phyloP scores from a whole-genome alignment of 2,329 filamentous ascomycete species.

The Blumeriella jaapii region DNA sequence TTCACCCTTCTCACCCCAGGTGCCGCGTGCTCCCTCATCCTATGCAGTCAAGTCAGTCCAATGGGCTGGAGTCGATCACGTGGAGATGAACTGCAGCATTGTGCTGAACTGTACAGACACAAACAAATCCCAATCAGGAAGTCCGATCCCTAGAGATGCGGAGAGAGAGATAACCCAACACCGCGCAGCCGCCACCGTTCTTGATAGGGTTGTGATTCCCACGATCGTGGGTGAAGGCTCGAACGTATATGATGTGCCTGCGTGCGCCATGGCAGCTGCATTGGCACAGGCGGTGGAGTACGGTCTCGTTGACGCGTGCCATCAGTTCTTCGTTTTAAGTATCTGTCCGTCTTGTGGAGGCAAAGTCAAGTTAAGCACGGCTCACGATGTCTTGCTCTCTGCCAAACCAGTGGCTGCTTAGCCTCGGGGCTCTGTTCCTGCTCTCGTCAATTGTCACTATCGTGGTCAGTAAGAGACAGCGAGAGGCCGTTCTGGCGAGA shows the following conservation, averaged over 20 bases:
- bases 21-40: too few relatives aligned
- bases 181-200: slow-evolving; percentile 3
- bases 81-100: not conserved
- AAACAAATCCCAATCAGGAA: slow-evolving; percentile 9
- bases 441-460: slow-evolving; percentile 15
- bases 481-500: slow-evolving; percentile 18
- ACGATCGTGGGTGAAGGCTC: too few relatives aligned
- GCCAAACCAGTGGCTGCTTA: slow-evolving; percentile 18
- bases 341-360: too few relatives aligned
- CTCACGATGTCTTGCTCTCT: slow-evolving; percentile 7
- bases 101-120: too few relatives aligned
- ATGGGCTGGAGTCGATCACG: too few relatives aligned
- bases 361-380: not conserved
- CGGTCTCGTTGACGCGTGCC: slow-evolving; percentile 3
- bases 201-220: slow-evolving; percentile 16
- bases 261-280: too few relatives aligned
- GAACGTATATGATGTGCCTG: too few relatives aligned
- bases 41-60: too few relatives aligned
- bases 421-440: slow-evolving; percentile 19
- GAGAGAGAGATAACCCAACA: slow-evolving; percentile 8
- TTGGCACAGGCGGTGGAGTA: too few relatives aligned
- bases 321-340: too few relatives aligned
- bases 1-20: too few relatives aligned
- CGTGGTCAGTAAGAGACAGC: slow-evolving; percentile 16
- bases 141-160: slow-evolving; percentile 9